phyloP scores from a whole-genome alignment of 495 filamentous ascomycete genomes.

The Rhizodiscina lignyota region DNA sequence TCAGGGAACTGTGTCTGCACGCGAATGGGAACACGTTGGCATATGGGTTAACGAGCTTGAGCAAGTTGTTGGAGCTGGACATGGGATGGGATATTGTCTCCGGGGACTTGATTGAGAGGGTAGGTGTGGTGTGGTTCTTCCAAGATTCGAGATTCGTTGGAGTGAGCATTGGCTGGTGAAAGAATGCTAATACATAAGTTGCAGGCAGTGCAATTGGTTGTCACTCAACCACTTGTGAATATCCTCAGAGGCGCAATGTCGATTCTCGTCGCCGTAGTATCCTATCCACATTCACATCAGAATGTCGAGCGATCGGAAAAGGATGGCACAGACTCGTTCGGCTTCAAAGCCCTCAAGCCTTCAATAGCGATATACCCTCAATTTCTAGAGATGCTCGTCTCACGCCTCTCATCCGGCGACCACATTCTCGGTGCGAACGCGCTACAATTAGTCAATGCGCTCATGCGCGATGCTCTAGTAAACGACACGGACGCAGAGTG shows the following conservation, averaged over 20 bases:
- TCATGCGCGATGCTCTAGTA: conserved; percentile 87
- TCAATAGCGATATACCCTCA: conserved; percentile 80
- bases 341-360: conserved; percentile 81
- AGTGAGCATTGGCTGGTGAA: too few species aligned
- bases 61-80: conserved; percentile 77
- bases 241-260: conserved; percentile 94
- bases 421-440: conserved; percentile 95
- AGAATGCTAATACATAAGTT: background rate
- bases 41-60: conserved; percentile 80
- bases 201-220: conserved; percentile 81
- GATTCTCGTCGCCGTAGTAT: conserved; percentile 82
- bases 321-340: conserved; percentile 37
- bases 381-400: conserved; percentile 88
- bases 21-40: conserved; percentile 87
- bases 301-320: too few species aligned
- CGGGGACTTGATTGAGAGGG: conserved; percentile 49
- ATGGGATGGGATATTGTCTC: conserved; percentile 86
- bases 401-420: conserved; percentile 76
- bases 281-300: conserved; percentile 46
- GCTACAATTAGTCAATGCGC: conserved; percentile 81
- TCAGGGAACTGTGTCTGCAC: conserved; percentile 67
- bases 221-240: conserved; percentile 91
- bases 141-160: too few species aligned
- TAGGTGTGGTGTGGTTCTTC: conserved; percentile 18
- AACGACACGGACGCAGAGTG: conserved; percentile 65